Evolutionary conservation across 306 rosid genomes (phyloP).

Genomic region (Casuarina cunninghamiana): DNA sequence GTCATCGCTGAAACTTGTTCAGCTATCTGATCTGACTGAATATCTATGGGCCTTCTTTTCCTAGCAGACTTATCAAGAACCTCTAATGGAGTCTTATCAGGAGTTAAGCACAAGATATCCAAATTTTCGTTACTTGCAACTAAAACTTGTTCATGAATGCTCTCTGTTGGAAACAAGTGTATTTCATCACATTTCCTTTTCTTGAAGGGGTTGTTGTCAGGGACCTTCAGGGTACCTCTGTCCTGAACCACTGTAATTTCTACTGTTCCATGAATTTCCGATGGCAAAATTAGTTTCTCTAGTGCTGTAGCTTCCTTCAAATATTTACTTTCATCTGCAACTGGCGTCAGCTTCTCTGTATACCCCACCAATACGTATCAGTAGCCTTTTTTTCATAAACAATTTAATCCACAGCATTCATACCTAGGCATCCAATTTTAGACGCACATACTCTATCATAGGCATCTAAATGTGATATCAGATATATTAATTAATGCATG

Average conservation of each 20-base stretch:
- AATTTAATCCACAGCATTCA: neutral
- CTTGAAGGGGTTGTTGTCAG: slow-evolving; percentile 82
- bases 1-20: slow-evolving; percentile 57
- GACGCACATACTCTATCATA: neutral
- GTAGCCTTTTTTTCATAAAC: neutral
- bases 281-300: slow-evolving; percentile 58
- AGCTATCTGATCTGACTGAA: slow-evolving; percentile 31
- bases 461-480: neutral
- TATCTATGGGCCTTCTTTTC: slow-evolving; percentile 50
- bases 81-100: slow-evolving; percentile 25
- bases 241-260: slow-evolving; percentile 19
- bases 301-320: slow-evolving; percentile 51
- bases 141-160: slow-evolving; percentile 32
- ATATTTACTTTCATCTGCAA: slow-evolving; percentile 33
- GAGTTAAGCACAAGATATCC: slow-evolving; percentile 30
- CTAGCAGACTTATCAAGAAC: slow-evolving; percentile 32
- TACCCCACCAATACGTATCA: slow-evolving; percentile 5
- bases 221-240: slow-evolving; percentile 45
- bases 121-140: slow-evolving; percentile 32
- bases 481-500: neutral
- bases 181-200: slow-evolving; percentile 44
- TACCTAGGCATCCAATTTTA: neutral
- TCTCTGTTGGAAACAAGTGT: slow-evolving; percentile 25
- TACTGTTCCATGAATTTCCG: slow-evolving; percentile 24
- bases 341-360: slow-evolving; percentile 42